Evolutionary conservation across 257 asterid genomes (phyloP).

Genomic region (Nicotiana tomentosiformis): DNA sequence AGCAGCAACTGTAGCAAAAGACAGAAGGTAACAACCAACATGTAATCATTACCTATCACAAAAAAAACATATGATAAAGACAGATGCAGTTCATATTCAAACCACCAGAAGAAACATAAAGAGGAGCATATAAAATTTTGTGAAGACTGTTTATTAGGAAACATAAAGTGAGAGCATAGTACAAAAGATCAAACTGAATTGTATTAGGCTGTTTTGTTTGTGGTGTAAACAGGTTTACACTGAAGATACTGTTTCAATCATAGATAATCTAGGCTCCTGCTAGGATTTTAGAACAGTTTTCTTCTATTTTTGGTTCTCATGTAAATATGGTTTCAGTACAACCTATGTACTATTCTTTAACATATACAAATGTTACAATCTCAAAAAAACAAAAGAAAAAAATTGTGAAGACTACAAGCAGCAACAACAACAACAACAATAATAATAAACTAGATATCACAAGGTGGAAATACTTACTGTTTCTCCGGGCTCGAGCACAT

Average conservation of each 20-base stretch:
- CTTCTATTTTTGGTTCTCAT: too few relatives aligned
- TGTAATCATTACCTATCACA: neutral
- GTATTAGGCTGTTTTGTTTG: too few relatives aligned
- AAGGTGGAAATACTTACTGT: constrained; percentile 41
- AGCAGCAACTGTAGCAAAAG: neutral
- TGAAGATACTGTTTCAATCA: too few relatives aligned
- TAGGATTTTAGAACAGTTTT: too few relatives aligned
- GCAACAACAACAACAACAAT: neutral
- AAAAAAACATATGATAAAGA: neutral
- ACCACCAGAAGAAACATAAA: neutral
- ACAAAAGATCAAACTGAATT: too few relatives aligned
- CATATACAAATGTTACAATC: too few relatives aligned
- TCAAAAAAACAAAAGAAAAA: neutral
- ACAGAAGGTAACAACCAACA: neutral
- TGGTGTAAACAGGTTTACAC: too few relatives aligned
- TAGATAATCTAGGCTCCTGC: too few relatives aligned
- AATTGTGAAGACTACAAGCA: neutral
- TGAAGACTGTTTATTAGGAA: neutral
- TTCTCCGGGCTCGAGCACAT: constrained; percentile 86
- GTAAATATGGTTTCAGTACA: too few relatives aligned
- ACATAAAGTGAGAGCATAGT: neutral
- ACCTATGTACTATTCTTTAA: too few relatives aligned
- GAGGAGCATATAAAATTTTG: neutral
- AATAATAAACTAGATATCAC: neutral
- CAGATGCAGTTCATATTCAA: neutral